Base-by-base conservation (phyloP, 495 filamentous ascomycete genomes). In the Xylaria intraflava region DNA sequence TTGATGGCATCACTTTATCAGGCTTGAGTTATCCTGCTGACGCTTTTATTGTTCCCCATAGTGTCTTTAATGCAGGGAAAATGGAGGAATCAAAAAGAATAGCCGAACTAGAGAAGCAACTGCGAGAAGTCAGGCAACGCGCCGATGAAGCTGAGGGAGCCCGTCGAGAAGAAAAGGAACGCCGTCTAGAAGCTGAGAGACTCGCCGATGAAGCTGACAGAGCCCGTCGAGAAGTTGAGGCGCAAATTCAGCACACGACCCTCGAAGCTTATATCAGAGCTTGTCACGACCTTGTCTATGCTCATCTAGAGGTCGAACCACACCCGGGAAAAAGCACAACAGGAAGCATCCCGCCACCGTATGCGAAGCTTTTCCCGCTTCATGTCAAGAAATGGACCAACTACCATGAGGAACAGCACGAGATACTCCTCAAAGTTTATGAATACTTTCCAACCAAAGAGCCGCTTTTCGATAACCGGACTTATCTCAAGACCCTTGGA, bases 231-330 rank as follows among this genome's bases (percentile, higher is more conserved):
- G 41, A 66, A 58, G 55, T 46, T 57, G 56, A 61, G 53, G 55
- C 41, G 36, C 33, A 27, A 11, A 57, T 23, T 17, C 65, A 44
- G 38, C 62, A 4, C 20, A 73, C 70, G 31, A 65, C 69, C 47
- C 69, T 71, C 50, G 49, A 23, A 54, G 72, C 72, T 50, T 63
- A 71, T 55, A 56, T 74, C 35, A 55, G 43, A 41, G 38, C 57
- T 36, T 71, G 66, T 51, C 66, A 74, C 38, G 50, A 63, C 46
- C 53, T 70, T 20, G 54, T 74, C 35, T 74, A 56, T 47, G 64
- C 57, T 46, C 55, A 64, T 46, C 36, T 72, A 56, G 62, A 52
- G 55, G 54, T 73, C 62, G 22, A 74, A 66, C 11, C 38, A 19
- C 5, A 20, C 38, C 11, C 11, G 16, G 38, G 3, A 20, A 17